A percentile compares a stretch with the other conserved stretches of the same genome.
Evolutionary conservation across 2,329 filamentous ascomycete genomes (phyloP).

Genomic region (Ophiostoma tasmaniense): DNA sequence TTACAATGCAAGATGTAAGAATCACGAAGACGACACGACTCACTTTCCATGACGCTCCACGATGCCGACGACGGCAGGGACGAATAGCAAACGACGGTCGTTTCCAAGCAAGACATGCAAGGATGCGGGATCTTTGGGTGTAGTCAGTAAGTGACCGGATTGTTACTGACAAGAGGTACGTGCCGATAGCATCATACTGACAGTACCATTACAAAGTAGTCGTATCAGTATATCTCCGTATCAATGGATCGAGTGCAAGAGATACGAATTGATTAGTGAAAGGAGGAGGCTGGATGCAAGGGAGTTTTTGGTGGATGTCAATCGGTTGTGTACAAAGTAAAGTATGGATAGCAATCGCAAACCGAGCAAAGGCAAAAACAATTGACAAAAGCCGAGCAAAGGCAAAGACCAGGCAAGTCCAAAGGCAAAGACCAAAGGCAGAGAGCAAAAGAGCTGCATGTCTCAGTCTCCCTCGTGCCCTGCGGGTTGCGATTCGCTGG

Average conservation of each 20-base stretch:
- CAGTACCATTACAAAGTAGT: too few species aligned
- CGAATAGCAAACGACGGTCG: not conserved
- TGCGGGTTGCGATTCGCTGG: not conserved
- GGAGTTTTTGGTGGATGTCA: not conserved
- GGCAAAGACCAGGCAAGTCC: not conserved
- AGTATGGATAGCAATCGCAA: not conserved
- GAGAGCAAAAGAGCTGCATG: not conserved
- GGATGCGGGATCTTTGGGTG: not conserved
- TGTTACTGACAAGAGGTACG: not conserved
- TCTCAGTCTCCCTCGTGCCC: not conserved
- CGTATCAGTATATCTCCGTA: too few species aligned
- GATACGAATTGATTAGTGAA: not conserved
- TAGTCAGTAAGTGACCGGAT: not conserved
- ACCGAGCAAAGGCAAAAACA: not conserved
- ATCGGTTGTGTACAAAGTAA: not conserved
- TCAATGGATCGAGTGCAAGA: not conserved
- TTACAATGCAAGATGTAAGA: not conserved
- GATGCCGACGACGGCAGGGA: not conserved
- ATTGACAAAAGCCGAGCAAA: not conserved
- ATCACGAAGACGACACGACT: not conserved
- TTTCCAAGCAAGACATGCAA: not conserved
- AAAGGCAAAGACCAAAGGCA: not conserved
- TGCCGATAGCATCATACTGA: not conserved
- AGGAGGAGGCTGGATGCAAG: not conserved
- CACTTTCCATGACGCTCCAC: not conserved